Evolutionary conservation across 345 rosid genomes (phyloP).

Genomic region (Eucalyptus erythrocorys): DNA sequence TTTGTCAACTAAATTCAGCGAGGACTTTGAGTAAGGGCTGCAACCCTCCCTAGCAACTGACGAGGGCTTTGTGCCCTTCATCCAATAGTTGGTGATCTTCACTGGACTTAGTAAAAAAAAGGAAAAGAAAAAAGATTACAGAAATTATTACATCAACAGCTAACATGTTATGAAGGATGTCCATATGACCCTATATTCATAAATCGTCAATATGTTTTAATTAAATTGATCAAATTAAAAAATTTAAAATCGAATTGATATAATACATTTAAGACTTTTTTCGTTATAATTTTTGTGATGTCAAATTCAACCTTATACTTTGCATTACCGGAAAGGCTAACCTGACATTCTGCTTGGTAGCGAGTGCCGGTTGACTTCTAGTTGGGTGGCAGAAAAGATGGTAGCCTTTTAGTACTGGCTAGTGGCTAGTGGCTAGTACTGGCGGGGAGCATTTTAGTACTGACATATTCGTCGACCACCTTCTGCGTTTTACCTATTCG

Average conservation of each 20-base stretch:
- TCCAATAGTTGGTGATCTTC: neutral
- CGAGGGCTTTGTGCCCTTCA: neutral
- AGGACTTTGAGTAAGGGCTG: neutral
- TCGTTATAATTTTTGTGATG: fast-evolving
- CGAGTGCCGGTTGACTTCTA: neutral
- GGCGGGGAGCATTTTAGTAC: too few relatives aligned
- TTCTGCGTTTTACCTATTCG: too few relatives aligned
- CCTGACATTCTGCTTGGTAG: neutral
- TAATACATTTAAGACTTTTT: fast-evolving
- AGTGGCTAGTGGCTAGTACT: too few relatives aligned
- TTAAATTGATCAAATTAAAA: fast-evolving
- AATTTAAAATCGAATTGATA: fast-evolving
- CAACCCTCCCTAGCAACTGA: fast-evolving
- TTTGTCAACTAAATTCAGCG: too few relatives aligned
- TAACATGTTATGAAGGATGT: fast-evolving
- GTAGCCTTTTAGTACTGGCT: neutral
- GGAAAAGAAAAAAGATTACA: too few relatives aligned
- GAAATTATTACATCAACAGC: fast-evolving
- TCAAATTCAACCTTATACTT: neutral
- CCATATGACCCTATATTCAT: too few relatives aligned
- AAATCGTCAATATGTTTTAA: too few relatives aligned
- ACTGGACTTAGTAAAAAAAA: neutral
- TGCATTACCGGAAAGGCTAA: neutral
- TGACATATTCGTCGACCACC: too few relatives aligned
- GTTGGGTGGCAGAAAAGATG: neutral